Evolutionary conservation across 495 filamentous ascomycete species (phyloP).

Genomic region (Schizothecium vesticola): DNA sequence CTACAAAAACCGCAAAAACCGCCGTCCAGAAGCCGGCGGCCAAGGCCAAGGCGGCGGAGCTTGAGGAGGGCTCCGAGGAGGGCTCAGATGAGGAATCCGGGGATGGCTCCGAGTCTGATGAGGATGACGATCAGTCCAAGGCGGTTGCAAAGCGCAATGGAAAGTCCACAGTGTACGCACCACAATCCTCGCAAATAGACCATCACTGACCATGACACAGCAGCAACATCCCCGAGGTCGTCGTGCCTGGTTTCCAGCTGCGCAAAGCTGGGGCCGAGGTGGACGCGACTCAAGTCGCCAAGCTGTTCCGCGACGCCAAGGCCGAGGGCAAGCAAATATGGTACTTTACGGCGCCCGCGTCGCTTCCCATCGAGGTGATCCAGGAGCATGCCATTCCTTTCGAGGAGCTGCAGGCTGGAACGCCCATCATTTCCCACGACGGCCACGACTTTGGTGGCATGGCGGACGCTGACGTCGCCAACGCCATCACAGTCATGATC

Average conservation of each 20-base stretch:
- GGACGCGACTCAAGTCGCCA: slow-evolving; percentile 34
- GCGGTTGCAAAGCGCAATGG: slow-evolving; percentile 26
- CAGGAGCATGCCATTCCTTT: slow-evolving; percentile 42
- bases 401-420: slow-evolving; percentile 30
- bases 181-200: neutral
- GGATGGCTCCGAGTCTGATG: slow-evolving; percentile 21
- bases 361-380: slow-evolving; percentile 43
- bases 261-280: slow-evolving; percentile 26
- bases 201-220: slow-evolving; percentile 17
- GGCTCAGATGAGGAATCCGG: neutral
- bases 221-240: slow-evolving; percentile 15
- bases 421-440: slow-evolving; percentile 35
- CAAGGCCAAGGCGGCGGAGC: slow-evolving; percentile 6
- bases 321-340: slow-evolving; percentile 46
- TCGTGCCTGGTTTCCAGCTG: slow-evolving; percentile 27
- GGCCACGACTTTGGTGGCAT: slow-evolving; percentile 36
- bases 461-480: slow-evolving; percentile 32
- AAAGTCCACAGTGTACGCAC: slow-evolving; percentile 19
- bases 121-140: slow-evolving; percentile 18
- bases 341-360: slow-evolving; percentile 47
- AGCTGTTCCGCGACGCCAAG: slow-evolving; percentile 38
- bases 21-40: neutral
- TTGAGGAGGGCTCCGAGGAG: slow-evolving; percentile 19
- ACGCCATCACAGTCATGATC: slow-evolving; percentile 40
- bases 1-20: neutral